Base-by-base conservation (phyloP, 306 rosid genomes). In the Begonia fuchsioides region DNA sequence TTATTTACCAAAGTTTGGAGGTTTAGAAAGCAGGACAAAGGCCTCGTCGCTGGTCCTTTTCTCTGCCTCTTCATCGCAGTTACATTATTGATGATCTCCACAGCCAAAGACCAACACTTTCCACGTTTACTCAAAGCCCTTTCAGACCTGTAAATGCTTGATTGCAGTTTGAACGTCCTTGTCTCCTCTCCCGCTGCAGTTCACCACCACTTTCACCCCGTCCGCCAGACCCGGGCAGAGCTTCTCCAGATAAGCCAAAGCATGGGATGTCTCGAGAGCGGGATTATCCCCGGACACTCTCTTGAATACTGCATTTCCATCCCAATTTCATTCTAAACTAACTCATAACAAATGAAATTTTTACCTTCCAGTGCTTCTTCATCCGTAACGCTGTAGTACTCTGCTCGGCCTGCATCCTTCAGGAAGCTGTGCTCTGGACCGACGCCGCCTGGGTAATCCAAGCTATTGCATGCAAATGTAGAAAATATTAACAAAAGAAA, bases 401-500 rank as follows among this genome's bases (percentile, higher is more conserved):
- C 97, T 20, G 94, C 97, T 13, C 97, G 97, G 1, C 92, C 82
- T 3, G 63, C 5, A 54, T 90, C 97, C 67, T 84, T 90, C 67
- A 90, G 73, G 61, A 64, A 90, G 67, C 97, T 90, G 41, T 90
- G 97, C 72, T 90, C 97, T 0, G 97, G 97, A 44, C 97, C 97
- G 16, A 90, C 97, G 52, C 97, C 97, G 52, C 97, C 97, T 54
- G 97, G 97, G 78, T 90, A 90, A 73, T 90, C 97, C 95, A 90
- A 72, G 43, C 96, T 88, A 66, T 54, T 26, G 8, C 3, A 8
- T 26, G 35, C 35, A 26, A 68, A 35, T 32, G 17, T 49, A 63
- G 11, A 52, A 19, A 76, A 10, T 53, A 46, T 13, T 13, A 47
- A 38, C 32, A 35, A 13, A 11, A 13, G 40, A 46, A 32, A 13